A percentile compares a stretch with the other conserved stretches of the same genome.
phyloP scores from a whole-genome alignment of 2,329 filamentous ascomycete genomes.

The Fusarium sp. region DNA sequence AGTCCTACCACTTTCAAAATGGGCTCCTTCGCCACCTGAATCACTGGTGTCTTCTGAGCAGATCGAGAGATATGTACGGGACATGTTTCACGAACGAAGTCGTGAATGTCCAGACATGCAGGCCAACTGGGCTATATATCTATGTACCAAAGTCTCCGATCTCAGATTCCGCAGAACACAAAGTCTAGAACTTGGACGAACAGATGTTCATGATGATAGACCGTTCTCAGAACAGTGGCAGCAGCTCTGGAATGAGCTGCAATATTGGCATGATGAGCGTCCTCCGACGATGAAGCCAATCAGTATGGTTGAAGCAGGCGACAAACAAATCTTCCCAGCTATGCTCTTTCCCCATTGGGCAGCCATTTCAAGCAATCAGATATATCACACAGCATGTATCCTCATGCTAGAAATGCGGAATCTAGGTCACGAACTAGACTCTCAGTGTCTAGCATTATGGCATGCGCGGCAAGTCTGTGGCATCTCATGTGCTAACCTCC shows the following conservation, averaged over 20 bases:
- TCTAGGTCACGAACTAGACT: constrained; percentile 21
- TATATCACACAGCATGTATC: constrained; percentile 63
- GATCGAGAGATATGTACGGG: constrained; percentile 28
- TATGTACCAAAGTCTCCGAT: constrained; percentile 62
- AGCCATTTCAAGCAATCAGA: constrained; percentile 63
- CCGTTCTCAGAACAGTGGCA: constrained; percentile 56
- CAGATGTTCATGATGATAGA: constrained; percentile 52
- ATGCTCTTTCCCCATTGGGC: constrained; percentile 62
- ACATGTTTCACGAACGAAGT: constrained; percentile 46
- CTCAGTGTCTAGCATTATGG: constrained; percentile 49
- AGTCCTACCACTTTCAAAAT: constrained; percentile 61
- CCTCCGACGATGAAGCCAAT: constrained; percentile 52
- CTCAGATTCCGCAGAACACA: constrained; percentile 51
- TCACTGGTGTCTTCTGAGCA: constrained; percentile 11
- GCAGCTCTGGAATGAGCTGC: constrained; percentile 58
- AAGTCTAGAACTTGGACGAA: constrained; percentile 53
- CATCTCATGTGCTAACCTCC: constrained; percentile 62
- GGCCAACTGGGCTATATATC: constrained; percentile 66
- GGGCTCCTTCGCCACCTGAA: constrained; percentile 51
- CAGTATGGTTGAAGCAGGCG: constrained; percentile 29
- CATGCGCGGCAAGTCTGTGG: constrained; percentile 63
- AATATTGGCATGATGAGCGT: constrained; percentile 57
- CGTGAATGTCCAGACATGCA: constrained; percentile 58
- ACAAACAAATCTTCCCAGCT: constrained; percentile 55
- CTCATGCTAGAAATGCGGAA: constrained; percentile 59